A percentile compares a stretch with the other conserved stretches of the same genome.
Conservation (phyloP, 495 filamentous ascomycete species). For the Aspergillus funiculosus region DNA sequence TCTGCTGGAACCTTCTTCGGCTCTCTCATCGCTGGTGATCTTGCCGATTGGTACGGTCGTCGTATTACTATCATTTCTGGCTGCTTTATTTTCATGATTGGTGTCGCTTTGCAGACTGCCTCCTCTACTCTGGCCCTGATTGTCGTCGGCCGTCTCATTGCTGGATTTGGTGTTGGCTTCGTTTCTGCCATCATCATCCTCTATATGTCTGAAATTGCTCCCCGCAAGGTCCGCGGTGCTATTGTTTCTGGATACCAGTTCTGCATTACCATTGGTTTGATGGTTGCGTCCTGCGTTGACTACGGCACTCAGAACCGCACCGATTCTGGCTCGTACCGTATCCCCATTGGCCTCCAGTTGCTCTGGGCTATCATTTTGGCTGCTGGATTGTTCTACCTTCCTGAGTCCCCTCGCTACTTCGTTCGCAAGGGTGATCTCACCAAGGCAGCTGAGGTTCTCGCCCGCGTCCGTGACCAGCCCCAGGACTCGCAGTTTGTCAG, state of each 20-base stretch:
- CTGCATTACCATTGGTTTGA: slow-evolving; percentile 65
- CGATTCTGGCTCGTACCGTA: slow-evolving; percentile 63
- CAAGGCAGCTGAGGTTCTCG: slow-evolving; percentile 35
- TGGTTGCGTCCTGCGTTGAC: slow-evolving; percentile 66
- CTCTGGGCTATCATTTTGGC: slow-evolving; percentile 61
- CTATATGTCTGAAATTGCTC: slow-evolving; percentile 63
- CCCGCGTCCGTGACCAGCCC: slow-evolving; percentile 42
- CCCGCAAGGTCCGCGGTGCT: slow-evolving; percentile 61
- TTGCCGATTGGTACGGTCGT: slow-evolving; percentile 65
- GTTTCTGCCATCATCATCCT: slow-evolving; percentile 69
- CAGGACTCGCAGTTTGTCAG: slow-evolving; percentile 57
- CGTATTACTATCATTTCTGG: slow-evolving; percentile 62
- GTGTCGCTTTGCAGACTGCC: slow-evolving; percentile 57
- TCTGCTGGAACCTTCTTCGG: slow-evolving; percentile 74
- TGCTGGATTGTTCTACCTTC: slow-evolving; percentile 62
- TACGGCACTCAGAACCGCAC: slow-evolving; percentile 57
- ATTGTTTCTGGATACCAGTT: slow-evolving; percentile 68
- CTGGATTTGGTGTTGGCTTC: slow-evolving; percentile 69
- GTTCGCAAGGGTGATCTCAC: slow-evolving; percentile 50
- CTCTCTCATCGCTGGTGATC: slow-evolving; percentile 61
- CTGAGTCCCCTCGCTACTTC: slow-evolving; percentile 66
- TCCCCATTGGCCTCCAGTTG: slow-evolving; percentile 64
- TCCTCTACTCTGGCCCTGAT: slow-evolving; percentile 47
- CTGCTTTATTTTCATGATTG: slow-evolving; percentile 58
- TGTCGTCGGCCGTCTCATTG: slow-evolving; percentile 63